A percentile compares a stretch with the other conserved stretches of the same genome.
phyloP scores from a whole-genome alignment of 2,329 filamentous ascomycete species.

The Waltergamsia citrina region DNA sequence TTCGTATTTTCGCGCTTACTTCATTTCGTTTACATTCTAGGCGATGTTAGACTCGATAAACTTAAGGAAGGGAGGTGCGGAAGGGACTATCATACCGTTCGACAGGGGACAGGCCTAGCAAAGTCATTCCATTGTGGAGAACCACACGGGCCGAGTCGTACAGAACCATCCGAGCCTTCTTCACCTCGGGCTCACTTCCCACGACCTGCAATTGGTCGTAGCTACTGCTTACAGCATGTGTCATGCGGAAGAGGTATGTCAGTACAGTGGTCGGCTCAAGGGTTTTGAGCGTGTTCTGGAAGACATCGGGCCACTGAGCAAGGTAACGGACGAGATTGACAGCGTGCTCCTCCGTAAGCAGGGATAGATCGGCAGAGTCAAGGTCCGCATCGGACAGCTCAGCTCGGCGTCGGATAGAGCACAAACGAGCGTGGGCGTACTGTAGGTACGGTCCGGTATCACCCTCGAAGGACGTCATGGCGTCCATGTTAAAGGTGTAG shows the following conservation, averaged over 20 bases:
- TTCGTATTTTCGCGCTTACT: too few relatives aligned
- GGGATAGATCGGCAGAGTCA: constrained; percentile 51
- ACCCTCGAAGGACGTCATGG: constrained; percentile 77
- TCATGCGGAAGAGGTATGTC: constrained; percentile 76
- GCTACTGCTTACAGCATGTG: constrained; percentile 67
- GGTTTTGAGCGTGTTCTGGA: constrained; percentile 76
- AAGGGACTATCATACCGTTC: constrained; percentile 40
- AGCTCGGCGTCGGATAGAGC: constrained; percentile 51
- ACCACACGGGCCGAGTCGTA: constrained; percentile 70
- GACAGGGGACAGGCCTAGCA: constrained; percentile 71
- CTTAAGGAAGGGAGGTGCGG: neutral
- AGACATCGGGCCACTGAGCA: constrained; percentile 78
- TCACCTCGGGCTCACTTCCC: constrained; percentile 64
- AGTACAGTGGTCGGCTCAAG: constrained; percentile 56
- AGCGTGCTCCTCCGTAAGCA: constrained; percentile 65
- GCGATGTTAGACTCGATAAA: too few relatives aligned
- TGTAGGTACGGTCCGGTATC: constrained; percentile 81
- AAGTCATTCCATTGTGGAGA: constrained; percentile 71
- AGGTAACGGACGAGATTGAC: constrained; percentile 65
- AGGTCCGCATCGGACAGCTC: constrained; percentile 47
- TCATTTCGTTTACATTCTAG: too few relatives aligned
- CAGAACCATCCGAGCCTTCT: constrained; percentile 59
- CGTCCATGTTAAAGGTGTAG: constrained; percentile 68
- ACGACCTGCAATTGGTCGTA: constrained; percentile 78
- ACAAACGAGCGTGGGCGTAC: constrained; percentile 69